A percentile compares a stretch with the other conserved stretches of the same genome.
These are phyloP conservation scores for Leptographium lundbergii DNA, from an alignment of 2,329 filamentous ascomycete genomes.

Conservation along the genomic window DNA sequence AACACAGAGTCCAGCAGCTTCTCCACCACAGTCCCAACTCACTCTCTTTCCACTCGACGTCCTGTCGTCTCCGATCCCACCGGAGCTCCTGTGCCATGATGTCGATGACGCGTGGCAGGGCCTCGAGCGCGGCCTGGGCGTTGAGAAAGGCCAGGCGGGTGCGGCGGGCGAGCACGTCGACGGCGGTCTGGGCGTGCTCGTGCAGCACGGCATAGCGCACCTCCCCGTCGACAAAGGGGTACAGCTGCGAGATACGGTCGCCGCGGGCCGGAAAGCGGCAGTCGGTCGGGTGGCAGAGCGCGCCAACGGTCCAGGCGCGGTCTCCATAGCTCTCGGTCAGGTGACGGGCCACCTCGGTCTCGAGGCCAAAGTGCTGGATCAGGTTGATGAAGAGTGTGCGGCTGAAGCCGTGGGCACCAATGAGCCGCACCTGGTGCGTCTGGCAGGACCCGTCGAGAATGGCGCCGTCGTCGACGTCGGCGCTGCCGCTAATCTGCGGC, in stretches of 20 bases:
- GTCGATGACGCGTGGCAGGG: constrained; percentile 74
- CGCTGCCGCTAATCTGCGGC: constrained; percentile 55
- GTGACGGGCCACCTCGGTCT: constrained; percentile 86
- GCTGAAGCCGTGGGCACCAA: constrained; percentile 68
- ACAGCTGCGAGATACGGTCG: constrained; percentile 64
- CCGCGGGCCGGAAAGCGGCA: constrained; percentile 74
- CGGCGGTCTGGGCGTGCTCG: constrained; percentile 84
- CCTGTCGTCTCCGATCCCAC: constrained; percentile 62
- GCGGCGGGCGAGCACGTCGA: constrained; percentile 75
- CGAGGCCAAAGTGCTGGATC: constrained; percentile 84
- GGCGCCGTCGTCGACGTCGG: constrained; percentile 56
- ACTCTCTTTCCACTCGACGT: constrained; percentile 66
- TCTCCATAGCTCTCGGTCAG: constrained; percentile 82
- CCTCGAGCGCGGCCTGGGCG: constrained; percentile 78
- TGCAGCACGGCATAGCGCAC: constrained; percentile 76
- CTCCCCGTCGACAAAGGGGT: constrained; percentile 88
- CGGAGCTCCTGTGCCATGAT: constrained; percentile 75
- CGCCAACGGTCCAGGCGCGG: constrained; percentile 79
- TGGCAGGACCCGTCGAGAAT: constrained; percentile 60
- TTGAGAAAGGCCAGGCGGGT: constrained; percentile 84
- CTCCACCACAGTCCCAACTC: too few species aligned
- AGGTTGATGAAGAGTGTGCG: constrained; percentile 89
- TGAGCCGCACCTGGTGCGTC: constrained; percentile 58
- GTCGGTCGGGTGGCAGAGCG: constrained; percentile 64
- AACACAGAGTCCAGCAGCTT: too few species aligned